Evolutionary conservation across 192 early-diverging fungal genomes (phyloP).

Genomic region (Rhizophagus clarus): DNA sequence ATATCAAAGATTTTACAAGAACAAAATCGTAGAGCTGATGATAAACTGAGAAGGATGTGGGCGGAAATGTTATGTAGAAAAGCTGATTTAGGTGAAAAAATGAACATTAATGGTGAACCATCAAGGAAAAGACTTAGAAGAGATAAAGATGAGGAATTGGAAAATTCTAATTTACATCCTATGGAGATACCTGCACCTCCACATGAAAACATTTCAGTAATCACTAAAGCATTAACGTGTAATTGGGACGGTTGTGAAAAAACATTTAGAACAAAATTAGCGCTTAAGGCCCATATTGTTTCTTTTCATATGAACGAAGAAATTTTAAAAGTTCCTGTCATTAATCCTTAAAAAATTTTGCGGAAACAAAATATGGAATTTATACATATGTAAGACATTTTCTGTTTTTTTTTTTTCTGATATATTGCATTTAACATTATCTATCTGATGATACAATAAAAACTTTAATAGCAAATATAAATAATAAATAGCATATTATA

Average conservation of each 20-base stretch:
- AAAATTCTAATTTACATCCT: background rate
- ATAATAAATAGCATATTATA: no score
- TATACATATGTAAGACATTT: no score
- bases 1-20: constrained; percentile 1
- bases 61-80: constrained; percentile 3
- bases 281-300: background rate
- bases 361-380: no score
- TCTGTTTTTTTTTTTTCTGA: no score
- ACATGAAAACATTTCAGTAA: background rate
- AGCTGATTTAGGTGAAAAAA: no score
- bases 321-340: background rate
- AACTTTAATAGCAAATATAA: no score
- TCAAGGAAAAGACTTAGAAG: background rate
- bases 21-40: background rate
- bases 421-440: no score
- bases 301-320: background rate
- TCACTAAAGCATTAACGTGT: background rate
- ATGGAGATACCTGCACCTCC: background rate
- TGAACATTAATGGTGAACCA: background rate
- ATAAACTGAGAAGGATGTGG: constrained; percentile 3
- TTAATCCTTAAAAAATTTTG: no score
- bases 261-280: constrained; percentile 12
- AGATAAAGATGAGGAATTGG: background rate
- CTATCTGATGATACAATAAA: no score
- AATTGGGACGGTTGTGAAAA: background rate